Evolutionary conservation across 345 rosid genomes (phyloP).

Genomic region (Citrus mangshanensis): DNA sequence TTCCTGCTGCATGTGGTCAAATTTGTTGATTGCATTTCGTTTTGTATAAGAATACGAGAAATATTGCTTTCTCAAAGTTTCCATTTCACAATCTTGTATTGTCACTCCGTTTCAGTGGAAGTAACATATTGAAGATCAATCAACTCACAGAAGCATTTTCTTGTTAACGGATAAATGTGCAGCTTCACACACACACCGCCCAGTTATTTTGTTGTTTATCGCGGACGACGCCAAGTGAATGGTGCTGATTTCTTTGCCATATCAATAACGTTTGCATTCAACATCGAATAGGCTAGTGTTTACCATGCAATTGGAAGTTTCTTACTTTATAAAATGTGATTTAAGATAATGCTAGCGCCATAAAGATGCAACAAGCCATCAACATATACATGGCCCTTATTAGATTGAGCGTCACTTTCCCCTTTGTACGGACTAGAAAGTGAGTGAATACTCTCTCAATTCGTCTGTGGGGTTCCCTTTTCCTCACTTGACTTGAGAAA

Average conservation of each 20-base stretch:
- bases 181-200: not conserved
- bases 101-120: not conserved
- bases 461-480: slow-evolving; percentile 8
- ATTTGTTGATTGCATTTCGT: not conserved
- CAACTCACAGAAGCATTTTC: not conserved
- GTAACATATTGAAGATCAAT: not conserved
- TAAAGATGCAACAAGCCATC: slow-evolving; percentile 19
- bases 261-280: slow-evolving; percentile 4
- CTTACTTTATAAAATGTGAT: slow-evolving; percentile 24
- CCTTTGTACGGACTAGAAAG: slow-evolving; percentile 35
- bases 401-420: slow-evolving; percentile 33
- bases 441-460: slow-evolving; percentile 16
- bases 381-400: slow-evolving; percentile 28
- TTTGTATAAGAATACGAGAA: not conserved
- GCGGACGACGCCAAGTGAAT: slow-evolving; percentile 23
- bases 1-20: not conserved
- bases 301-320: slow-evolving; percentile 30
- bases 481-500: not conserved
- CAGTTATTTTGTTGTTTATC: not conserved
- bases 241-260: slow-evolving; percentile 13
- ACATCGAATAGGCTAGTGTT: slow-evolving; percentile 6
- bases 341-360: slow-evolving; percentile 33
- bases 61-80: not conserved
- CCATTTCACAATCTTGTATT: not conserved
- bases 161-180: not conserved